These are phyloP conservation scores for Sporobolomyces pararoseus DNA, from an alignment of 768 basidiomycete genomes.

Conservation along the genomic window DNA sequence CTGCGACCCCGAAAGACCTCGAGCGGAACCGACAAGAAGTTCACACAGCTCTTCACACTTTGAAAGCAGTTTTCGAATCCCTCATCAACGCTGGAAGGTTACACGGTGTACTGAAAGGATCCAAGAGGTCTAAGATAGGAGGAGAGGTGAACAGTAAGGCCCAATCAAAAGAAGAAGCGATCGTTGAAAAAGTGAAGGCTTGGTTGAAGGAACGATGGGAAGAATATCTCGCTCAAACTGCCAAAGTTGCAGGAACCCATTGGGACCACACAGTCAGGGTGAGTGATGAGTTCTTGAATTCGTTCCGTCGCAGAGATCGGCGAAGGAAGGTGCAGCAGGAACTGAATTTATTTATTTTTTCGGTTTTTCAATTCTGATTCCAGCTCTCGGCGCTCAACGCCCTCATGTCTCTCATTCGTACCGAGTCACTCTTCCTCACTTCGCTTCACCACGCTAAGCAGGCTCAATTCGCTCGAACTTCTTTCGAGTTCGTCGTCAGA, in stretches of 20 bases:
- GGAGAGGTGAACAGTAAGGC: slow-evolving; percentile 35
- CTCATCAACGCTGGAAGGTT: slow-evolving; percentile 63
- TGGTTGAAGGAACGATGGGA: slow-evolving; percentile 79
- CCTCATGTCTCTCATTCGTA: slow-evolving; percentile 68
- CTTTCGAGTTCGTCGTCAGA: slow-evolving; percentile 53
- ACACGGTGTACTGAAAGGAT: slow-evolving; percentile 52
- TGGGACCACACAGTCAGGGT: slow-evolving; percentile 68
- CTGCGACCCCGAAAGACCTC: slow-evolving; percentile 6
- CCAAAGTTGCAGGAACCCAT: slow-evolving; percentile 67
- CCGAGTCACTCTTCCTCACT: slow-evolving; percentile 66
- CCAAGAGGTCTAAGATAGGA: slow-evolving; percentile 19
- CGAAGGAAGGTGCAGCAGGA: too few species aligned
- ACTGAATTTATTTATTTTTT: too few species aligned
- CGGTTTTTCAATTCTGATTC: not conserved
- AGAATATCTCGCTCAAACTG: slow-evolving; percentile 65
- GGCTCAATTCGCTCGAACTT: slow-evolving; percentile 66
- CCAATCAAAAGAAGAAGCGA: slow-evolving; percentile 54
- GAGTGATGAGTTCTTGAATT: slow-evolving; percentile 48
- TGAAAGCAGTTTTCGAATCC: slow-evolving; percentile 57
- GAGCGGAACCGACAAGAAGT: slow-evolving; percentile 38
- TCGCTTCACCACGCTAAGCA: slow-evolving; percentile 65
- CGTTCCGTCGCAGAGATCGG: too few species aligned
- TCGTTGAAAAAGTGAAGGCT: slow-evolving; percentile 55
- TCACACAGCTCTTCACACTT: slow-evolving; percentile 39
- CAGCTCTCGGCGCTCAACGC: slow-evolving; percentile 71